A percentile compares a stretch with the other conserved stretches of the same genome.
phyloP scores from a whole-genome alignment of 129 eudicot species.

The Flaveria bidentis region DNA sequence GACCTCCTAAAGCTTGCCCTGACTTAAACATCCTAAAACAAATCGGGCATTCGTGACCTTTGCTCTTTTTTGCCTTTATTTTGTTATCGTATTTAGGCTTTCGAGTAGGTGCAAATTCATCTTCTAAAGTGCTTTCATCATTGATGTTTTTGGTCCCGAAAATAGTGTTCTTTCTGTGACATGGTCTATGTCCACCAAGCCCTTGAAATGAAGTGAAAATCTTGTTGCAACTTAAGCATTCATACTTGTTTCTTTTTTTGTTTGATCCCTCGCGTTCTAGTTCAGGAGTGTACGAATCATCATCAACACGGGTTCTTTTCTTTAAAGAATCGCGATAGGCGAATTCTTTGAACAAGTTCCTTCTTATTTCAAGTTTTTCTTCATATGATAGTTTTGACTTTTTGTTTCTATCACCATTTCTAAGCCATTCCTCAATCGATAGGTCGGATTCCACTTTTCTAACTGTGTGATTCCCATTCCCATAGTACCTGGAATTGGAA shows the following conservation, averaged over 20 bases:
- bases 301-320: conserved; percentile 37
- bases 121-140: conserved; percentile 44
- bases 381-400: conserved; percentile 23
- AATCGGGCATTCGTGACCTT: conserved; percentile 75
- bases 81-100: conserved; percentile 39
- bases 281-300: conserved; percentile 34
- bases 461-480: conserved; percentile 32
- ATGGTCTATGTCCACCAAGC: conserved; percentile 87
- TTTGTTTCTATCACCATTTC: conserved; percentile 39
- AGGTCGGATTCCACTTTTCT: conserved; percentile 62
- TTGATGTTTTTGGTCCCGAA: conserved; percentile 15
- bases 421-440: conserved; percentile 51
- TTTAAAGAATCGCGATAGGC: conserved; percentile 32
- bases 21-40: conserved; percentile 68
- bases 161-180: conserved; percentile 51
- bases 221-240: conserved; percentile 70
- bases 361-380: conserved; percentile 32
- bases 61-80: conserved; percentile 56
- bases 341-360: conserved; percentile 26
- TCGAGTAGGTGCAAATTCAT: conserved; percentile 28
- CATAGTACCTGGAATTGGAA: conserved; percentile 56
- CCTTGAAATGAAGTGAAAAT: conserved; percentile 69
- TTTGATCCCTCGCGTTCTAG: conserved; percentile 29
- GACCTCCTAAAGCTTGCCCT: conserved; percentile 96
- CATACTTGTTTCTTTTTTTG: conserved; percentile 61